Conservation (phyloP, 495 filamentous ascomycete genomes). For the Jackrogersella minutella region DNA sequence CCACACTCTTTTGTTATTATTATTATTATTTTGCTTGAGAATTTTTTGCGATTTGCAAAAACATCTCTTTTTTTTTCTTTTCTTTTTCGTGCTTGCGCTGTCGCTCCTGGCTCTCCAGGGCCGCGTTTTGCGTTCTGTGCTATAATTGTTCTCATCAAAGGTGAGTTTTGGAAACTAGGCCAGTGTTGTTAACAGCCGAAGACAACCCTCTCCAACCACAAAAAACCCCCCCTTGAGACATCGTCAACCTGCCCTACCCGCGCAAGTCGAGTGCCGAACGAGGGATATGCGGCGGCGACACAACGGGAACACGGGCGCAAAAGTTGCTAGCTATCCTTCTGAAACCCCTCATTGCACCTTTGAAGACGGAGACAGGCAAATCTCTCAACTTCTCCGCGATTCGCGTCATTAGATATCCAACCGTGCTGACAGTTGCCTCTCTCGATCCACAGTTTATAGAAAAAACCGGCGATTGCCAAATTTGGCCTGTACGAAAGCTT, state of each 20-base stretch:
- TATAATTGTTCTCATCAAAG: conserved; percentile 48
- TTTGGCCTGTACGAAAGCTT: conserved; percentile 56
- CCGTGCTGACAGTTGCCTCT: not conserved
- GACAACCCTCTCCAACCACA: conserved; percentile 22
- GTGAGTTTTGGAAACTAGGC: conserved; percentile 32
- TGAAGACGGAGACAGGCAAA: conserved; percentile 1
- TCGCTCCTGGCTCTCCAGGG: conserved; percentile 54
- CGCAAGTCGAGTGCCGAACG: conserved; percentile 33
- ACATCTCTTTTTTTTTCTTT: conserved; percentile 17
- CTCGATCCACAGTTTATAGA: conserved; percentile 31
- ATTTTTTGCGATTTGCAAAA: conserved; percentile 37
- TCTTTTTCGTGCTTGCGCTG: conserved; percentile 36
- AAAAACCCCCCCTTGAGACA: conserved; percentile 27
- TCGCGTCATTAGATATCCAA: conserved; percentile 6
- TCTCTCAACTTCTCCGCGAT: conserved; percentile 14
- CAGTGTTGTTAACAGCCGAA: conserved; percentile 31
- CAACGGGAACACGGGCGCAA: conserved; percentile 24
- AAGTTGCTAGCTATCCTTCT: conserved; percentile 16
- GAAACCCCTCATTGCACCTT: conserved; percentile 14
- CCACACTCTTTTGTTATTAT: conserved; percentile 49
- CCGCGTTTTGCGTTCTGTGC: conserved; percentile 46
- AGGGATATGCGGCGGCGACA: conserved; percentile 28
- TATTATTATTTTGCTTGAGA: conserved; percentile 28
- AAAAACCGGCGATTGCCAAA: conserved; percentile 49
- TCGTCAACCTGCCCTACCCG: conserved; percentile 35